Conservation (phyloP, 108 stramenopile species). For the Fistulifera solaris region DNA sequence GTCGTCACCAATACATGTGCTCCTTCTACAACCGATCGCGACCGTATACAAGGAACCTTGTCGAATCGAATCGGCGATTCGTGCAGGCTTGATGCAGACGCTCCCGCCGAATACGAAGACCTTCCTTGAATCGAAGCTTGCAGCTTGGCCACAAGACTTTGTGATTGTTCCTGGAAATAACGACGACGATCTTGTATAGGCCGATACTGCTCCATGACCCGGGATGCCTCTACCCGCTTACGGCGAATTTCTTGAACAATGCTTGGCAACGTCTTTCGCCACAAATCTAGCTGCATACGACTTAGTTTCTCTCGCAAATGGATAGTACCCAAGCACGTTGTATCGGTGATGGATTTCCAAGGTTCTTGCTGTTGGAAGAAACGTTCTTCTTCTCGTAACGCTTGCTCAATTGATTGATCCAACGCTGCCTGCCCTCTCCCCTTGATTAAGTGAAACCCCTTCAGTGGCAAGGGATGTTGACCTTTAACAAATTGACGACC, state of each 20-base stretch:
- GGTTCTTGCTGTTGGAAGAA: constrained; percentile 42
- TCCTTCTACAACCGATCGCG: constrained; percentile 25
- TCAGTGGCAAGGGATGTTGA: constrained; percentile 6
- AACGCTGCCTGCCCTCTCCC: constrained; percentile 54
- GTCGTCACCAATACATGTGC: constrained; percentile 26
- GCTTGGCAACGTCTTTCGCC: constrained; percentile 31
- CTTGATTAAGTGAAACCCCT: constrained; percentile 57
- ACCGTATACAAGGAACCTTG: constrained; percentile 28
- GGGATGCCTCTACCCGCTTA: constrained; percentile 16
- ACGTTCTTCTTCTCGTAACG: constrained; percentile 27
- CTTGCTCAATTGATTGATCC: constrained; percentile 28
- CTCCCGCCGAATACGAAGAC: constrained; percentile 19
- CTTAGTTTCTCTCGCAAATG: constrained; percentile 38
- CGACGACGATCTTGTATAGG: constrained; percentile 36
- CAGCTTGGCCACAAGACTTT: constrained; percentile 20
- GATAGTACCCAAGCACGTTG: constrained; percentile 37
- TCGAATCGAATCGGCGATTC: constrained; percentile 14
- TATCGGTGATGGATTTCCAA: constrained; percentile 37
- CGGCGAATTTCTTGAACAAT: constrained; percentile 24
- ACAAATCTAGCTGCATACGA: constrained; percentile 32
- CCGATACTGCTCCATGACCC: constrained; percentile 8
- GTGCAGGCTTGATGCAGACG: constrained; percentile 31
- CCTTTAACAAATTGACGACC: constrained; percentile 41
- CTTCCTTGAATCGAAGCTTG: constrained; percentile 34
- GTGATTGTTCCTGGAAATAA: constrained; percentile 27